Evolutionary conservation across 2,329 filamentous ascomycete genomes (phyloP).

Genomic region (Bipolaris oryzae): DNA sequence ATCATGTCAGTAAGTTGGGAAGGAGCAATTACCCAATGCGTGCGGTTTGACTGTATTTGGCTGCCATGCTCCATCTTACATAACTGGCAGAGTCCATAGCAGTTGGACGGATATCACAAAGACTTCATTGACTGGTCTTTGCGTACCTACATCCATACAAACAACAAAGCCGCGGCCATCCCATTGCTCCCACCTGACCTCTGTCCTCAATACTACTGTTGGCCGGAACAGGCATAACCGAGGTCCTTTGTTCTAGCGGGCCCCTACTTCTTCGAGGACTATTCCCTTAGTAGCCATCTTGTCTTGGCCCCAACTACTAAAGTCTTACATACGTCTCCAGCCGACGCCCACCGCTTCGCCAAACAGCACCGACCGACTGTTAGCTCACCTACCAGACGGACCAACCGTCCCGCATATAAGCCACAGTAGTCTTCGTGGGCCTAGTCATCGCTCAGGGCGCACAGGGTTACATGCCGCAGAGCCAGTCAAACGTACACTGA

Average conservation of each 20-base stretch:
- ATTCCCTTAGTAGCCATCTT: neutral
- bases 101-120: conserved; percentile 7
- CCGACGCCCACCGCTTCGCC: conserved; percentile 18
- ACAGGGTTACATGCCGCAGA: neutral
- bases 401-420: conserved; percentile 10
- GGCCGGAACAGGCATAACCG: neutral
- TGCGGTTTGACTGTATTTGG: neutral
- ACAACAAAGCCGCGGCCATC: neutral
- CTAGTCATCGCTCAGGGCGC: conserved; percentile 6
- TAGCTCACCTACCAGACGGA: conserved; percentile 10
- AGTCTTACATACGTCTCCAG: conserved; percentile 16
- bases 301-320: conserved; percentile 5
- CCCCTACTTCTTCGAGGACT: conserved; percentile 3
- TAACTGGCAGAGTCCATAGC: neutral
- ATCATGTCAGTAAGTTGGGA: neutral
- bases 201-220: neutral
- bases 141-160: neutral
- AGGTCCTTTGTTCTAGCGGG: conserved; percentile 1
- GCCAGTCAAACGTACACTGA: neutral
- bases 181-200: neutral
- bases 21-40: neutral
- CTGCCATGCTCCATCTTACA: neutral
- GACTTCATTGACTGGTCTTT: conserved; percentile 8
- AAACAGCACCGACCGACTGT: conserved; percentile 14
- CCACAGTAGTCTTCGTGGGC: neutral